These are phyloP conservation scores for Aphanomyces cochlioides DNA, from an alignment of 352 stramenopile species.

Conservation along the genomic window DNA sequence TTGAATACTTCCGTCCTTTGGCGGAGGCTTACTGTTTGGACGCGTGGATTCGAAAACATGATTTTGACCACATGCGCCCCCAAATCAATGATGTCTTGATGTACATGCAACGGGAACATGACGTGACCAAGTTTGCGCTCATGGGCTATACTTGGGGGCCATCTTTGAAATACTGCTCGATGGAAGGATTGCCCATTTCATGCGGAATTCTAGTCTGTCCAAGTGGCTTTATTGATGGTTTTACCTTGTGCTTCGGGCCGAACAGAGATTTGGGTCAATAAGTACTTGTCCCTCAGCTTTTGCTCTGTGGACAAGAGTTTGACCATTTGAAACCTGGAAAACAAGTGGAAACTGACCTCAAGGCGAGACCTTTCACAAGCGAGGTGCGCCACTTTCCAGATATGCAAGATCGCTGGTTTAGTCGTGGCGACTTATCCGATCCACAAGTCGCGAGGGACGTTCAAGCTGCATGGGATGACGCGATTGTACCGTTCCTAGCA, in stretches of 20 bases:
- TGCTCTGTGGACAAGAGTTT: constrained; percentile 59
- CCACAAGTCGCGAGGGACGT: not conserved
- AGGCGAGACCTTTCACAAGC: not conserved
- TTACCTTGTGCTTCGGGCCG: constrained; percentile 60
- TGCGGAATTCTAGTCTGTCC: constrained; percentile 65
- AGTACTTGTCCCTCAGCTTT: constrained; percentile 70
- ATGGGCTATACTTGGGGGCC: constrained; percentile 82
- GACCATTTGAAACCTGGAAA: constrained; percentile 59
- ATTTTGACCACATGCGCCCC: not conserved
- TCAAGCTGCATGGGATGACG: not conserved
- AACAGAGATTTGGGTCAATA: constrained; percentile 63
- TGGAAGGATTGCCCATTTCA: not conserved
- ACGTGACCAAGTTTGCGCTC: constrained; percentile 56
- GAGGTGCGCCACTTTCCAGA: not conserved
- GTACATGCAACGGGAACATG: constrained; percentile 62
- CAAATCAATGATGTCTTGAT: constrained; percentile 65
- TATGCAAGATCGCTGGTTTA: not conserved
- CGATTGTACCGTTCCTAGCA: not conserved
- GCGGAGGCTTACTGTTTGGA: no score
- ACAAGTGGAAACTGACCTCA: constrained; percentile 69
- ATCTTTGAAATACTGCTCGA: constrained; percentile 49
- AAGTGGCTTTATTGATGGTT: constrained; percentile 70
- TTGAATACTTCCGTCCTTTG: no score
- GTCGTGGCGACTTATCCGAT: not conserved
- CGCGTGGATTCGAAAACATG: no score